Evolutionary conservation across 305 asterid genomes (phyloP).

Genomic region (Fraxinus xanthoxyloides): DNA sequence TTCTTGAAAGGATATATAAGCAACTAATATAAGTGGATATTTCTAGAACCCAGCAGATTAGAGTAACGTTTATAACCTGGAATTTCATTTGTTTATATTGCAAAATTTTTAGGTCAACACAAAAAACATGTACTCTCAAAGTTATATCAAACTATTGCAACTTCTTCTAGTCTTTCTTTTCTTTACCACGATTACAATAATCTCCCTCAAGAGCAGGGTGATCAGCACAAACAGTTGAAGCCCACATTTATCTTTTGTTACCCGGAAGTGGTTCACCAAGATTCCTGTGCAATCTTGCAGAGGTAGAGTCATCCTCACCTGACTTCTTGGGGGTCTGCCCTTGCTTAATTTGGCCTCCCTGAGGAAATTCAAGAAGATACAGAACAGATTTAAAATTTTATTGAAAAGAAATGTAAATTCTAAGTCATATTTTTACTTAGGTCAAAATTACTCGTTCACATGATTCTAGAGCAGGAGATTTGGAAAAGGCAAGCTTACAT

Average conservation of each 20-base stretch:
- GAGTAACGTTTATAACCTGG: neutral
- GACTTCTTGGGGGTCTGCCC: slow-evolving; percentile 42
- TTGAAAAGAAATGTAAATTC: neutral
- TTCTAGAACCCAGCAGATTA: neutral
- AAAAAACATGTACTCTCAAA: neutral
- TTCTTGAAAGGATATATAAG: neutral
- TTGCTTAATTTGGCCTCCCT: slow-evolving; percentile 64
- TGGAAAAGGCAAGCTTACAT: neutral
- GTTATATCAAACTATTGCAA: slow-evolving; percentile 6
- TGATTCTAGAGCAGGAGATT: neutral
- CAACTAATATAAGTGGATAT: neutral
- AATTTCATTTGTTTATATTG: slow-evolving; percentile 14
- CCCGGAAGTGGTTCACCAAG: slow-evolving; percentile 39
- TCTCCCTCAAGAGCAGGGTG: neutral
- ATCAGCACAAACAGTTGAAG: slow-evolving; percentile 9
- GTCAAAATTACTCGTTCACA: neutral
- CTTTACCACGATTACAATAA: slow-evolving; percentile 15
- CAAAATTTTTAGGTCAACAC: slow-evolving; percentile 25
- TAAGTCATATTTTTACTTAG: neutral
- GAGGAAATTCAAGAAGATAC: slow-evolving; percentile 16
- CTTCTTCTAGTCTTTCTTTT: neutral
- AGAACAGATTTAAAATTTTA: neutral
- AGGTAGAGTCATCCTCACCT: slow-evolving; percentile 40
- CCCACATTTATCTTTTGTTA: slow-evolving; percentile 28
- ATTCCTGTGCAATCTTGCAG: slow-evolving; percentile 31